These are phyloP conservation scores for Dactylis glomerata DNA, from an alignment of 176 grass and related monocot genomes.

Conservation along the genomic window DNA sequence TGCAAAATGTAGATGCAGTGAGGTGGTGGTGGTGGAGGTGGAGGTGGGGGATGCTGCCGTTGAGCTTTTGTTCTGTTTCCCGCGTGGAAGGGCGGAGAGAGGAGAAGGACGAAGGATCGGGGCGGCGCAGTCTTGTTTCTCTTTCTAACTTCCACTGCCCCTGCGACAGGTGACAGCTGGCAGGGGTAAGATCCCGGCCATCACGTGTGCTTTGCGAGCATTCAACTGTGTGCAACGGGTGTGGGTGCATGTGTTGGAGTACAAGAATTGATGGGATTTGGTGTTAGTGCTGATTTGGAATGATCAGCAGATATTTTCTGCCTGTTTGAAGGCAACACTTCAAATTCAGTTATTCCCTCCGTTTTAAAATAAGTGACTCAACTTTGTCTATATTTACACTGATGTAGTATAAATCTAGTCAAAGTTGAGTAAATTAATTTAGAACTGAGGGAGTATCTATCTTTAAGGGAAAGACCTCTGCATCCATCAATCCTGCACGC, in stretches of 20 bases:
- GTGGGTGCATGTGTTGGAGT: not conserved
- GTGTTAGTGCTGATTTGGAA: not conserved
- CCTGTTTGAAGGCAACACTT: no score
- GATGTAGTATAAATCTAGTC: no score
- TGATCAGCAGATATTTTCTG: not conserved
- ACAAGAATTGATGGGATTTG: not conserved
- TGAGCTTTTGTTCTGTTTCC: not conserved
- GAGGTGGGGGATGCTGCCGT: constrained; percentile 8
- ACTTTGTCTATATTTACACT: no score
- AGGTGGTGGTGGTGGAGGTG: not conserved
- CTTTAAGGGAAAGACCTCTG: no score
- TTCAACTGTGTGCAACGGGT: no score
- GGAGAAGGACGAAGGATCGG: not conserved
- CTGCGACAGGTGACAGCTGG: not conserved
- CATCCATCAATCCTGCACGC: no score
- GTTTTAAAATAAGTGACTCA: no score
- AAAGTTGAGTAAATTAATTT: no score
- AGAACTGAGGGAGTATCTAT: no score
- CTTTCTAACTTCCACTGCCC: constrained; percentile 5
- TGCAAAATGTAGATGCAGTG: not conserved
- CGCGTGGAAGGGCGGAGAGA: not conserved
- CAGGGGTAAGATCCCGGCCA: not conserved
- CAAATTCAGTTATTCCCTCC: no score
- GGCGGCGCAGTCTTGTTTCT: not conserved
- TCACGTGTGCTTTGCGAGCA: not conserved